Conservation (phyloP, 208 protist species). For the Trypanosoma cruzi region DNA sequence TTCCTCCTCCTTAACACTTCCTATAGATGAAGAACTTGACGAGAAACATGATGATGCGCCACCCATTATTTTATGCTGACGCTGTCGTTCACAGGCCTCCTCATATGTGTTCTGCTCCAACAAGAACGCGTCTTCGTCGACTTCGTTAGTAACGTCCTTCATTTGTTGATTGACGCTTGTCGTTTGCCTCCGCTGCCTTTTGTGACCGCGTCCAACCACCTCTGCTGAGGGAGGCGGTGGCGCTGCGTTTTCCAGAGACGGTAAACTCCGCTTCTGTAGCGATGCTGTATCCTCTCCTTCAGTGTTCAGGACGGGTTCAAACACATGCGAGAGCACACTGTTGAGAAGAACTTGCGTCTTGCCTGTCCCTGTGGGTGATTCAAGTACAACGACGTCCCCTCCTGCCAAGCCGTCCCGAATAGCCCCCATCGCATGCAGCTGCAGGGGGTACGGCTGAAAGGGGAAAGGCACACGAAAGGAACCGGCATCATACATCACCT, state of each 20-base stretch:
- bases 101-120: slow-evolving; percentile 38
- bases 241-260: neutral
- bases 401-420: slow-evolving; percentile 50
- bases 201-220: neutral
- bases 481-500: slow-evolving; percentile 35
- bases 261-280: neutral
- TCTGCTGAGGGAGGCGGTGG: slow-evolving; percentile 13
- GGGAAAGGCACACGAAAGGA: slow-evolving; percentile 74
- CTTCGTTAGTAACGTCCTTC: neutral
- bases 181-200: neutral
- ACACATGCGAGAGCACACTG: slow-evolving; percentile 69
- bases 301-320: slow-evolving; percentile 24
- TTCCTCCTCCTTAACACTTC: slow-evolving; percentile 5
- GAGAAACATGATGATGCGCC: slow-evolving; percentile 18
- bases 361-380: slow-evolving; percentile 96
- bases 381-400: slow-evolving; percentile 87
- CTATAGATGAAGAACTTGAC: slow-evolving; percentile 10
- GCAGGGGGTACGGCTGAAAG: slow-evolving; percentile 76
- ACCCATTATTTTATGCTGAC: neutral
- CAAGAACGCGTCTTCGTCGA: slow-evolving; percentile 34
- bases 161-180: neutral
- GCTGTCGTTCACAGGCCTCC: slow-evolving; percentile 20
- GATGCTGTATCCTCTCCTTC: neutral
- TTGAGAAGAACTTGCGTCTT: slow-evolving; percentile 96
- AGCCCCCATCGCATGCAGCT: slow-evolving; percentile 67